Evolutionary conservation across 306 rosid species (phyloP).

Genomic region (Prunus mira): DNA sequence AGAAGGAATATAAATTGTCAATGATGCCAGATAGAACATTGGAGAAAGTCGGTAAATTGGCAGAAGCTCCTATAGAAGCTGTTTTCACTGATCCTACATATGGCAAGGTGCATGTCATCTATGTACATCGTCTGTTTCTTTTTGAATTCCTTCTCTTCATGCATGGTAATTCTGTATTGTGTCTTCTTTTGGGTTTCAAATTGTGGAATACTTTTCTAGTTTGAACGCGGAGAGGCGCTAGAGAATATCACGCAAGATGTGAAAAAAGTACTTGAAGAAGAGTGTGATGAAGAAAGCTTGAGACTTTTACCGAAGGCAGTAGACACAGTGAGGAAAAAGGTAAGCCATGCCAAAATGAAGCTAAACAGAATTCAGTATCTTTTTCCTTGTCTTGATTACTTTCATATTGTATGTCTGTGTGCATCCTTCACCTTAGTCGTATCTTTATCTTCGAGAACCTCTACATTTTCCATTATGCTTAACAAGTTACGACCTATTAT

Average conservation of each 20-base stretch:
- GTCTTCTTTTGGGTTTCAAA: slow-evolving; percentile 6
- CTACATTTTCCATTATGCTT: neutral
- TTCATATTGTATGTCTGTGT: neutral
- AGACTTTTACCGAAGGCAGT: slow-evolving; percentile 75
- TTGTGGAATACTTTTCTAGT: slow-evolving; percentile 42
- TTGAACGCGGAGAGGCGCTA: slow-evolving; percentile 95
- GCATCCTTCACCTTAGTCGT: neutral
- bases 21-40: slow-evolving; percentile 71
- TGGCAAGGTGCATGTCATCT: slow-evolving; percentile 64
- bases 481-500: neutral
- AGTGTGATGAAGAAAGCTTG: slow-evolving; percentile 87
- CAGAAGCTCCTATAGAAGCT: slow-evolving; percentile 76
- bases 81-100: slow-evolving; percentile 89
- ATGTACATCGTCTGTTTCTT: neutral
- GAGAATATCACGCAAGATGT: slow-evolving; percentile 82
- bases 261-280: slow-evolving; percentile 70
- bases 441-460: neutral
- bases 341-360: slow-evolving; percentile 29
- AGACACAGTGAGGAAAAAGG: slow-evolving; percentile 92
- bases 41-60: slow-evolving; percentile 67
- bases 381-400: neutral
- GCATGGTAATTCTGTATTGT: neutral
- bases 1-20: slow-evolving; percentile 86
- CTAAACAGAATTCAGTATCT: neutral
- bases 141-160: neutral